A percentile compares a stretch with the other conserved stretches of the same genome.
Conservation (phyloP, 2,329 filamentous ascomycete genomes). For the Xylaria polymorpha region DNA sequence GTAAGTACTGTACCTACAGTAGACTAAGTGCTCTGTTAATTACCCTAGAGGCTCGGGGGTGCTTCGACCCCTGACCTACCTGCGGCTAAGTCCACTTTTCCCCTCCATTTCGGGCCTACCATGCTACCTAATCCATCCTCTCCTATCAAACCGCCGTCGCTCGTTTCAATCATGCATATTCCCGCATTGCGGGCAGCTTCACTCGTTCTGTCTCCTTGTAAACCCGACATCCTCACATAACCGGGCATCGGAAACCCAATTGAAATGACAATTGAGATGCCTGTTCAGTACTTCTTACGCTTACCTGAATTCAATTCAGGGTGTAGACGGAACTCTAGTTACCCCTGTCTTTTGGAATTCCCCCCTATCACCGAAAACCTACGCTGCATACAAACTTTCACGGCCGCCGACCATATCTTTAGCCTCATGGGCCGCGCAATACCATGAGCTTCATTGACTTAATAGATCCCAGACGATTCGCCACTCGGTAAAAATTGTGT, state of each 20-base stretch:
- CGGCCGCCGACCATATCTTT: not conserved
- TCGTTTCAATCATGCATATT: slow-evolving; percentile 33
- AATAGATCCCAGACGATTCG: not conserved
- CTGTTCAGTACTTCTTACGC: not conserved
- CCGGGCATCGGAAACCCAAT: not conserved
- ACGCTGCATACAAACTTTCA: not conserved
- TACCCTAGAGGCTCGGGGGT: slow-evolving; percentile 5
- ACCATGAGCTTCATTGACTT: not conserved
- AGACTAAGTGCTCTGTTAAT: slow-evolving; percentile 1
- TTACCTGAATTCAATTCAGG: not conserved
- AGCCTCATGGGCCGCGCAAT: not conserved
- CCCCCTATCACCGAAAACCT: not conserved
- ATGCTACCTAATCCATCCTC: slow-evolving; percentile 27
- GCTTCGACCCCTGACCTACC: slow-evolving; percentile 11
- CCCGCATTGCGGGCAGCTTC: slow-evolving; percentile 29
- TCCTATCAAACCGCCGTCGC: slow-evolving; percentile 30
- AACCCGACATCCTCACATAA: not conserved
- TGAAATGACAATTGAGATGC: slow-evolving; percentile 11
- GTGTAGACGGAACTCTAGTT: slow-evolving; percentile 7
- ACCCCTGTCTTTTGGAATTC: slow-evolving; percentile 7
- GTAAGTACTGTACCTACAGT: not conserved
- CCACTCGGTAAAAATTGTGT: not conserved
- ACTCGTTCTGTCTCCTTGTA: slow-evolving; percentile 14
- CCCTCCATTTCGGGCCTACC: slow-evolving; percentile 24
- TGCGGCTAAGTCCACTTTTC: slow-evolving; percentile 30